Evolutionary conservation across 208 protist species (phyloP).

Genomic region (Trypanosoma mega): DNA sequence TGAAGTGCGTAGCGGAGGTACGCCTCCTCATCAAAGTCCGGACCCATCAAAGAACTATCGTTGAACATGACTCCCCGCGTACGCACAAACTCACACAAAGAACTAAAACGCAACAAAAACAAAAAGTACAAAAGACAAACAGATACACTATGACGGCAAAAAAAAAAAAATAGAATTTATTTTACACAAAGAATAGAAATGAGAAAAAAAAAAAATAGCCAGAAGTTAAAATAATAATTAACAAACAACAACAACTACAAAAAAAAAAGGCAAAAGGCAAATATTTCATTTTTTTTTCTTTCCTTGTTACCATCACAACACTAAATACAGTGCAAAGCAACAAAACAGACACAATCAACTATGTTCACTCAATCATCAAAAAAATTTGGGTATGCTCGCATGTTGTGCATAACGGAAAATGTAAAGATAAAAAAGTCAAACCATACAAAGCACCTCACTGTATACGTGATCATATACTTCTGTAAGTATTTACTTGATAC

Average conservation of each 20-base stretch:
- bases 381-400: no score
- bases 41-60: conserved; percentile 56
- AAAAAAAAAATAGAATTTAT: no score
- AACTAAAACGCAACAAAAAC: not conserved
- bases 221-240: no score
- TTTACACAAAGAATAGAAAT: conserved; percentile 3
- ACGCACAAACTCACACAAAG: not conserved
- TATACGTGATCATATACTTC: no score
- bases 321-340: not conserved
- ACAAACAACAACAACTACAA: not conserved
- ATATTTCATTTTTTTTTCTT: not conserved
- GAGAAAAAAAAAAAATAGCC: conserved; percentile 9
- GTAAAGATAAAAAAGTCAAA: no score
- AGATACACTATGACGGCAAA: no score
- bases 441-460: no score
- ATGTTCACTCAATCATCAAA: no score
- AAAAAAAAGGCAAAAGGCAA: not conserved
- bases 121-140: conserved; percentile 1
- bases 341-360: no score
- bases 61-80: conserved; percentile 46
- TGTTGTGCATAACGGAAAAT: no score
- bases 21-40: conserved; percentile 73
- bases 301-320: not conserved
- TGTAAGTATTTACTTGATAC: no score
- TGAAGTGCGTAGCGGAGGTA: conserved; percentile 81